A percentile compares a stretch with the other conserved stretches of the same genome.
Evolutionary conservation across 108 stramenopile species (phyloP).

Genomic region (Fistulifera pelliculosa): DNA sequence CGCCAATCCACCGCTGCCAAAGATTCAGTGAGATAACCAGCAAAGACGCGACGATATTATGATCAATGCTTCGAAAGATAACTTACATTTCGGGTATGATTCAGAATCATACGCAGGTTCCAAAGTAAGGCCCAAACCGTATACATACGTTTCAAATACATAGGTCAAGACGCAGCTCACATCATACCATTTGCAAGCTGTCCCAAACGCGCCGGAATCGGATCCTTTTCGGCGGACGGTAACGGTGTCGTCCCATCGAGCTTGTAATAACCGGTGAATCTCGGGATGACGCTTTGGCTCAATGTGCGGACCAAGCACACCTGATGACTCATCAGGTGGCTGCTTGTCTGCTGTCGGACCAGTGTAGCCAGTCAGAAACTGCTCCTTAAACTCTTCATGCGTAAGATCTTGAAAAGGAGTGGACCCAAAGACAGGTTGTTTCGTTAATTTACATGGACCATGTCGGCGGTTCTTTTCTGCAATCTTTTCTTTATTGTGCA

Average conservation of each 20-base stretch:
- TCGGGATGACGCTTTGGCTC: slow-evolving; percentile 10
- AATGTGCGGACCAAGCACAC: slow-evolving; percentile 14
- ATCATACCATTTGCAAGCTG: slow-evolving; percentile 58
- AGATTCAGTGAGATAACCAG: slow-evolving; percentile 25
- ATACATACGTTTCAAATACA: slow-evolving; percentile 34
- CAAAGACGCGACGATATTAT: background rate
- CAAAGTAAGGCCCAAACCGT: slow-evolving; percentile 55
- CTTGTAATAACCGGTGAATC: slow-evolving; percentile 20
- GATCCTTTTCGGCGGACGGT: background rate
- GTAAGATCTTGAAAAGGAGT: slow-evolving; percentile 70
- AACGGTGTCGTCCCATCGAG: slow-evolving; percentile 1
- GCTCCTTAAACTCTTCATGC: slow-evolving; percentile 59
- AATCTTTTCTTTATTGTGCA: slow-evolving; percentile 66
- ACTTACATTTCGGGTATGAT: slow-evolving; percentile 16
- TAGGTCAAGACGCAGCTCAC: slow-evolving; percentile 59
- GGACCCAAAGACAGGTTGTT: slow-evolving; percentile 70
- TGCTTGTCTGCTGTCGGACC: slow-evolving; percentile 11
- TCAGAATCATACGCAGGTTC: slow-evolving; percentile 48
- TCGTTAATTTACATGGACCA: slow-evolving; percentile 72
- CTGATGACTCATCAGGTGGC: background rate
- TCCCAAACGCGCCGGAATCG: background rate
- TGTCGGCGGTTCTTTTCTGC: slow-evolving; percentile 57
- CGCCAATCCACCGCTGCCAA: slow-evolving; percentile 73
- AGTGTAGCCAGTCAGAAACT: slow-evolving; percentile 68
- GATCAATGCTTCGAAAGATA: background rate